Base-by-base conservation (phyloP, 768 basidiomycete genomes). In the Rubroboletus pulcherrimus region DNA sequence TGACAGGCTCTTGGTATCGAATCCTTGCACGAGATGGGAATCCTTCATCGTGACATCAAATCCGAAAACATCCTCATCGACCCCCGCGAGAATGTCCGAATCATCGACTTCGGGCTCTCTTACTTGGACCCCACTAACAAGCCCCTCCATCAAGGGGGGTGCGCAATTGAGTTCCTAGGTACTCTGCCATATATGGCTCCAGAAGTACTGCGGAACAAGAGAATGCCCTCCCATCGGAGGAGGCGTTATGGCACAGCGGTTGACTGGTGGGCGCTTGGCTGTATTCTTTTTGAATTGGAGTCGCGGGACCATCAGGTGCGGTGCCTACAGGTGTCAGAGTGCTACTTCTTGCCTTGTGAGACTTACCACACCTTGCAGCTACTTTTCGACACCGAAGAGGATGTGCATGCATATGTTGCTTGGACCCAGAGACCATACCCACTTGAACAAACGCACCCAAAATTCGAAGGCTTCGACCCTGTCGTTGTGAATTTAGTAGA, bases 11-110 rank as follows among this genome's bases (percentile, higher is more conserved):
- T 73, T 31, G 77, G 77, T 1, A 63, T 78, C n/a, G 56, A 68
- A 4, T 65, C 71, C 40, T 67, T 89, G 40, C 85, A 87, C 59
- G 69, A 69, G 26, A 77, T 83, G 66, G 84, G 84, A 41, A 80
- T 88, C 51, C 78, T 87, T 33, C 85, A 87, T 67, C 78, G 85
- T 14, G 85, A 87, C 57, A 77, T 89, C 53, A 88, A 89, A 63
- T 78, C 84, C 4, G 83, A 83, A 71, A 88, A 89, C 56, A 77
- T 89, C 41, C 76, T 89, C n/a, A 73, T 88, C 49, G 78, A 78
- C 56, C 57, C 54, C 7, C 64, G 62, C 5, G 70, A 70, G 47
- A 77, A 78, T 37, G 61, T 78, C 21, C 71, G 73, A 26, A 75
- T 79, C 17, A 64, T 72, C 3, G 78, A 78, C 52, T 76, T 80